These are phyloP conservation scores for Leptographium lundbergii DNA, from an alignment of 2,329 filamentous ascomycete species.

Conservation along the genomic window DNA sequence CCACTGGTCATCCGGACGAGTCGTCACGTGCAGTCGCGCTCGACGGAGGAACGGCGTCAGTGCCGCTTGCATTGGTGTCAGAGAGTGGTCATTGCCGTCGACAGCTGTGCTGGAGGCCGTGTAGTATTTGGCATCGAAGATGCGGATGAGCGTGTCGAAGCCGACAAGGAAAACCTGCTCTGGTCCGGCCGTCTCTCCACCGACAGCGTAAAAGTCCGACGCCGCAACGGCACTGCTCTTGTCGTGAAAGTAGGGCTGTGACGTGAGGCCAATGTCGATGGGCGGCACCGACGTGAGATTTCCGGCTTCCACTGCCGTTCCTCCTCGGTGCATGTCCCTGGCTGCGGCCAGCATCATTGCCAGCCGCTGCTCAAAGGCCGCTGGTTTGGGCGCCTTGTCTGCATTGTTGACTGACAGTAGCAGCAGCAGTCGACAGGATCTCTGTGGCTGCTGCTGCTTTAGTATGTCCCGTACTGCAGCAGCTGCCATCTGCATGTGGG, in stretches of 20 bases:
- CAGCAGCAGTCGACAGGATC: slow-evolving; percentile 34
- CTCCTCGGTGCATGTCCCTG: slow-evolving; percentile 29
- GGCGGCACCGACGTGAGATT: slow-evolving; percentile 13
- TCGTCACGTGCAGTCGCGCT: slow-evolving; percentile 50
- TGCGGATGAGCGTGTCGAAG: slow-evolving; percentile 62
- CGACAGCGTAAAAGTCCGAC: slow-evolving; percentile 25
- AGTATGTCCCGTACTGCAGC: slow-evolving; percentile 26
- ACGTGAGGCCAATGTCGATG: slow-evolving; percentile 59
- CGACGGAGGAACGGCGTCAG: slow-evolving; percentile 51
- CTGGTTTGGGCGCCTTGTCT: slow-evolving; percentile 54
- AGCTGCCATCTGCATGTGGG: slow-evolving; percentile 44
- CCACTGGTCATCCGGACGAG: slow-evolving; percentile 49
- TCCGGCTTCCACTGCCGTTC: not conserved
- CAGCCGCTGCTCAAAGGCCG: slow-evolving; percentile 53
- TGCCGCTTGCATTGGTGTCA: slow-evolving; percentile 34
- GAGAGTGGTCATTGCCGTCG: not conserved
- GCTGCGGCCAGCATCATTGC: slow-evolving; percentile 62
- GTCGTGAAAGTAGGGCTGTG: slow-evolving; percentile 59
- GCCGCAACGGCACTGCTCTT: slow-evolving; percentile 49
- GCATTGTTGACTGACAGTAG: slow-evolving; percentile 53
- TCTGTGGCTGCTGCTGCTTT: not conserved
- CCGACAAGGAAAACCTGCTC: slow-evolving; percentile 59
- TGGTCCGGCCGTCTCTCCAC: slow-evolving; percentile 6
- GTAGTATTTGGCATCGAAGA: slow-evolving; percentile 65
- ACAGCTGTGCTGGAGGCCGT: slow-evolving; percentile 2